phyloP scores from a whole-genome alignment of 148 eudicot genomes.

The Bassia scoparia region DNA sequence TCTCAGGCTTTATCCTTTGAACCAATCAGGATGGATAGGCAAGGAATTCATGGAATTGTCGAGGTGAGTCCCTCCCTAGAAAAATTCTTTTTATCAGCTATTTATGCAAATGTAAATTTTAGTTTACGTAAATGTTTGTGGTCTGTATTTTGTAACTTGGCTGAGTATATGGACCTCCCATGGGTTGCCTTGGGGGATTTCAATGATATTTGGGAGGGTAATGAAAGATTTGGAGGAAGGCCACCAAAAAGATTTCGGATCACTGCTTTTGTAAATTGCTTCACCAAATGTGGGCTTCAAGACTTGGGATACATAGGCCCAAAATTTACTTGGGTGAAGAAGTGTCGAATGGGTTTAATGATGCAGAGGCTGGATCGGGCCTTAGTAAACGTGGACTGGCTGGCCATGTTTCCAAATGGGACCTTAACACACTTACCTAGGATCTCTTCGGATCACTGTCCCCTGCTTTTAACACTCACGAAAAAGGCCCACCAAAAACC shows the following conservation, averaged over 20 bases:
- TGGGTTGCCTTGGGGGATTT: no score
- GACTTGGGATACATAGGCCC: background rate
- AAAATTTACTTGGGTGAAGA: background rate
- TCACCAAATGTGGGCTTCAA: background rate
- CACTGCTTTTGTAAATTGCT: background rate
- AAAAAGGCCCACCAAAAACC: background rate
- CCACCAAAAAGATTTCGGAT: background rate
- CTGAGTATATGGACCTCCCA: no score
- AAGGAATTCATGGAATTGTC: no score
- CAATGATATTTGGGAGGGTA: background rate
- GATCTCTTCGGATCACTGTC: background rate
- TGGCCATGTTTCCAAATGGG: background rate
- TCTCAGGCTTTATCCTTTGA: no score
- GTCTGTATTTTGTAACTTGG: no score
- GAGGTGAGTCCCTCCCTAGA: no score
- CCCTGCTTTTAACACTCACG: no score
- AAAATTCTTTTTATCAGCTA: no score
- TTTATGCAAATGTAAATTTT: no score
- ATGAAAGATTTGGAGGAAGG: background rate
- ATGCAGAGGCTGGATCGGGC: background rate
- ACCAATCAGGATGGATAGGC: no score
- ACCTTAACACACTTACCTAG: background rate
- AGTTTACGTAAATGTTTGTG: no score
- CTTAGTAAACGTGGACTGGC: background rate
- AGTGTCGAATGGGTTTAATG: background rate